phyloP scores from a whole-genome alignment of 768 basidiomycete genomes.

The Porphyrellus cyaneotinctus region DNA sequence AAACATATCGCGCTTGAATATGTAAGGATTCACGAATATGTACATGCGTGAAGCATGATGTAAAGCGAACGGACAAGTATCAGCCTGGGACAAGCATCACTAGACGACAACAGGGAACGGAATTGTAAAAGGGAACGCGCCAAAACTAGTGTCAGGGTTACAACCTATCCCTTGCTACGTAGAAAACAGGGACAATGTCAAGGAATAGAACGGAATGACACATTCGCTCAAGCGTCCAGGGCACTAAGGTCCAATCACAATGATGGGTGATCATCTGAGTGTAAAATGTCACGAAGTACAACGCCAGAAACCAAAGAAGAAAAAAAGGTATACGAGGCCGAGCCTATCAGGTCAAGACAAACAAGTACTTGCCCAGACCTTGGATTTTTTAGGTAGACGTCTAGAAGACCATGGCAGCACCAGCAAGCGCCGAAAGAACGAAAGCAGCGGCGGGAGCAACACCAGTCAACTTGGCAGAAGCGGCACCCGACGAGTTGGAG shows the following conservation, averaged over 20 bases:
- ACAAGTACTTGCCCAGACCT: background rate
- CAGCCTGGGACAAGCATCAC: too few relatives aligned
- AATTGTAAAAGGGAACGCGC: background rate
- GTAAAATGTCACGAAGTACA: conserved; percentile 16
- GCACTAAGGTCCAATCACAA: conserved; percentile 16
- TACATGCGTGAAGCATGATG: too few relatives aligned
- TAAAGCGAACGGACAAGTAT: too few relatives aligned
- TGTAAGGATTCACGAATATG: too few relatives aligned
- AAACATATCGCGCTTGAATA: too few relatives aligned
- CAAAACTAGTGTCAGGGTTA: background rate
- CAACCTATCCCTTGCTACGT: background rate
- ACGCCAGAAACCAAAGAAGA: conserved; percentile 7
- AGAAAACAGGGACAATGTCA: background rate
- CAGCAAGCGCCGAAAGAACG: conserved; percentile 45
- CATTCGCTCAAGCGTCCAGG: conserved; percentile 19
- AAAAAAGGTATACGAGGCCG: conserved; percentile 17
- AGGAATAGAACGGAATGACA: conserved; percentile 7
- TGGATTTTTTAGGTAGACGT: conserved; percentile 1
- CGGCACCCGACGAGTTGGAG: conserved; percentile 28
- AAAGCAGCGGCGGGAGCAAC: conserved; percentile 34
- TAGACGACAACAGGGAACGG: too few relatives aligned
- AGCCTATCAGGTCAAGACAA: background rate
- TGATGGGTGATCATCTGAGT: conserved; percentile 9
- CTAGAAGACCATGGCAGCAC: conserved; percentile 47
- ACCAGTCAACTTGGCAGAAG: conserved; percentile 32